Percentiles rank a stretch among this genome's conserved stretches.
Conservation (phyloP, 805 yeast species). For the Zygosaccharomyces siamensis region DNA sequence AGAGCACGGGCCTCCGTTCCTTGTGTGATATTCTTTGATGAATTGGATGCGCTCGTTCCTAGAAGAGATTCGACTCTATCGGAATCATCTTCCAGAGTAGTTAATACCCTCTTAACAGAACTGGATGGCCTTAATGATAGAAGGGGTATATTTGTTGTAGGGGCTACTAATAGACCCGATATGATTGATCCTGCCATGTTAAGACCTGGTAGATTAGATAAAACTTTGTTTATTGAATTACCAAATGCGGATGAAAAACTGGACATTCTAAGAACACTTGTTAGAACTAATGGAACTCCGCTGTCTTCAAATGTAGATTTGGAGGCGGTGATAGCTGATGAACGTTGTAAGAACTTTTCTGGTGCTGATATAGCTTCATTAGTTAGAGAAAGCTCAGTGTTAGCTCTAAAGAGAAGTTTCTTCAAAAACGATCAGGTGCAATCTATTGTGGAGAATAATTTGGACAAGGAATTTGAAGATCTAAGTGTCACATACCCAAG, state of each 20-base stretch:
- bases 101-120: constrained; percentile 89
- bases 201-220: constrained; percentile 93
- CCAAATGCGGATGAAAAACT: constrained; percentile 74
- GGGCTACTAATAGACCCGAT: constrained; percentile 96
- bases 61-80: constrained; percentile 83
- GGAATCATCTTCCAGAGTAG: constrained; percentile 89
- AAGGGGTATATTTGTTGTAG: constrained; percentile 88
- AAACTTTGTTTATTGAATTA: constrained; percentile 83
- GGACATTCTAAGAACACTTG: constrained; percentile 76
- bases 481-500: constrained; percentile 33
- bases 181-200: constrained; percentile 98
- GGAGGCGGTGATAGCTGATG: constrained; percentile 59
- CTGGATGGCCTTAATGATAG: constrained; percentile 92
- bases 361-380: constrained; percentile 95
- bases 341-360: constrained; percentile 79
- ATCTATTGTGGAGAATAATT: constrained; percentile 43
- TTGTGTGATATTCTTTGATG: constrained; percentile 92
- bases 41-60: constrained; percentile 93
- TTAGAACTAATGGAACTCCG: constrained; percentile 72
- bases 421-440: constrained; percentile 46
- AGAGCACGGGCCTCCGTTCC: constrained; percentile 93
- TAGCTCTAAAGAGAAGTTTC: constrained; percentile 72
- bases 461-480: constrained; percentile 40
- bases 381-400: constrained; percentile 90
- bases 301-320: constrained; percentile 59